phyloP scores from a whole-genome alignment of 768 basidiomycete species.

The Termitomyces sp. region DNA sequence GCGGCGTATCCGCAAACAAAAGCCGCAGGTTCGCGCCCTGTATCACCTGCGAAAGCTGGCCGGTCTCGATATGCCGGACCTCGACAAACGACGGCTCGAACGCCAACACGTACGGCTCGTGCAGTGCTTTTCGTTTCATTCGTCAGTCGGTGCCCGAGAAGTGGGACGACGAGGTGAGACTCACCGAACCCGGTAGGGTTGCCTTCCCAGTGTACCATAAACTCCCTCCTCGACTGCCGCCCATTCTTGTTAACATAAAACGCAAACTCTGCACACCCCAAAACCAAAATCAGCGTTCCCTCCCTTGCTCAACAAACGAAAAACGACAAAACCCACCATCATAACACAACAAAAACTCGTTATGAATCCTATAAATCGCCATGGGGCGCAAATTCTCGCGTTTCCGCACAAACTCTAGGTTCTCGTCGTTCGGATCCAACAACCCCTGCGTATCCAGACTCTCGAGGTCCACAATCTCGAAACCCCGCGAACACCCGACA shows the following conservation, averaged over 20 bases:
- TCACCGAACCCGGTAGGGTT: conserved; percentile 89
- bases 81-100: conserved; percentile 97
- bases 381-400: conserved; percentile 86
- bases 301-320: neutral
- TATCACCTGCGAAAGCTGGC: conserved; percentile 89
- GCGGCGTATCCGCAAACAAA: conserved; percentile 90
- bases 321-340: conserved; percentile 59
- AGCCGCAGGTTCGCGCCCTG: conserved; percentile 87
- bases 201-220: conserved; percentile 98
- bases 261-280: conserved; percentile 89
- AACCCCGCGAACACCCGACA: conserved; percentile 94
- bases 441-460: conserved; percentile 95
- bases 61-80: conserved; percentile 92
- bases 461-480: conserved; percentile 97
- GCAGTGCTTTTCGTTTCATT: conserved; percentile 51
- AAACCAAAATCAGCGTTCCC: too few relatives aligned
- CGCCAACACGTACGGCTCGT: conserved; percentile 94
- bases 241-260: conserved; percentile 99
- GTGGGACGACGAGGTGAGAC: neutral
- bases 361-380: conserved; percentile 95
- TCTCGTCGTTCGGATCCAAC: conserved; percentile 87
- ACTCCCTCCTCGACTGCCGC: conserved; percentile 82
- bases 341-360: conserved; percentile 95
- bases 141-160: too few relatives aligned
- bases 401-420: conserved; percentile 90